Base-by-base conservation (phyloP, 2,329 filamentous ascomycete species). In the Spiromastix sp. region DNA sequence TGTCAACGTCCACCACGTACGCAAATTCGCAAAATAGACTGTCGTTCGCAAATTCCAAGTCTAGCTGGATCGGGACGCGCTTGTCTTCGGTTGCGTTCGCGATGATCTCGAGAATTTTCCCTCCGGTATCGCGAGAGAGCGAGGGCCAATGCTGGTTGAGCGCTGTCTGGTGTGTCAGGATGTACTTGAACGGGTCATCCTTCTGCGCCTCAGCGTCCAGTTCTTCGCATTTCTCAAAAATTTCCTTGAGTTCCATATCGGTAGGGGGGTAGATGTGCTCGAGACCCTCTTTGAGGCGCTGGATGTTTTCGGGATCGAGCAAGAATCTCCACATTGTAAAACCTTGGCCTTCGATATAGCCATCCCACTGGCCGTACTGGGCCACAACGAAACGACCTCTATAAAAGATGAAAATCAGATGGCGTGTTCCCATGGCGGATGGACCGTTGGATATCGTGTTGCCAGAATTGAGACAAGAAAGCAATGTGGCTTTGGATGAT, bases 281-380 rank as follows among this genome's bases (percentile, higher is more conserved):
- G 7, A 52, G 36, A 6, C 41, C 47, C 3, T 37, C 31, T 11
- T 45, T 45, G 13, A 55, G 43, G 20, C 42, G 39, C 6, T 35
- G 28, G 34, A 55, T 41, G 31, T 54, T 53, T 15, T 19, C 40
- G 1, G 43, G 32, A 5, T 19, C 29, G 3, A 20, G 11, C n/a
- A 54, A 40, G 41, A 54, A 54, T 20, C 35, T 7, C 25, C 52
- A 37, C 31, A 54, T 41, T 0, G 9, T 28, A 4, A 32, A 11
- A 11, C 52, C 53, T 37, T 51, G 47, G 12, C 49, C 48, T 8
- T 41, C 31, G 8, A 45, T 47, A 36, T 48, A 46, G 34, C 48
- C 50, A 32, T 55, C 50, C 30, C 37, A 51, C 30, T 55, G 49
- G 10, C 44, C 42, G 34, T 53, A 52, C 30, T 56, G 50, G 11